These are phyloP conservation scores for Sporothrix luriei DNA, from an alignment of 2,329 filamentous ascomycete species.

Conservation along the genomic window DNA sequence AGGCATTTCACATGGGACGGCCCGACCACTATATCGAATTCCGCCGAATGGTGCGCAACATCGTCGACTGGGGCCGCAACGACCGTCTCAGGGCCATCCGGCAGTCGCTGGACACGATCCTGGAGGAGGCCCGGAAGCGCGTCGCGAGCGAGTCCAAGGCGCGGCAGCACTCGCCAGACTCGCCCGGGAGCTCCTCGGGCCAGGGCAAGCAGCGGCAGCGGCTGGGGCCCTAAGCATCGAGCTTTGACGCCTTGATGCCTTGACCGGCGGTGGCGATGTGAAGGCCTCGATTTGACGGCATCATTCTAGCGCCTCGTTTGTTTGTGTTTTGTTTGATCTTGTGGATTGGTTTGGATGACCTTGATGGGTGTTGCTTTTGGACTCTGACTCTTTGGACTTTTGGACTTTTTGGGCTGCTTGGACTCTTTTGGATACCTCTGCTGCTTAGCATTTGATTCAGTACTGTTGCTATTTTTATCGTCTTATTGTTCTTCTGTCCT, in stretches of 20 bases:
- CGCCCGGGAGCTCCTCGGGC: background rate
- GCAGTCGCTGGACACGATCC: background rate
- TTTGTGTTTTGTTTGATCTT: too few relatives aligned
- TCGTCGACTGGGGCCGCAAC: slow-evolving; percentile 24
- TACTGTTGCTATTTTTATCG: too few relatives aligned
- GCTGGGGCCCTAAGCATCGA: background rate
- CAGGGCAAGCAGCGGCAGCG: background rate
- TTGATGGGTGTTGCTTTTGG: too few relatives aligned
- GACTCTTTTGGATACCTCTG: too few relatives aligned
- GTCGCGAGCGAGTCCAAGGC: background rate
- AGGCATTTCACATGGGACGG: too few relatives aligned
- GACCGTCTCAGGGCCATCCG: slow-evolving; percentile 17
- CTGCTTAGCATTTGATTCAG: too few relatives aligned
- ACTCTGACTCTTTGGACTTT: too few relatives aligned
- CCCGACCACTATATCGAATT: background rate
- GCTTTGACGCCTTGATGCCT: background rate
- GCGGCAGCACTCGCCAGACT: background rate
- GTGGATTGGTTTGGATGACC: too few relatives aligned
- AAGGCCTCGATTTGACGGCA: background rate
- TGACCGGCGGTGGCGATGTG: too few relatives aligned
- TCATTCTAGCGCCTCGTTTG: background rate
- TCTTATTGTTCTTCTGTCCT: too few relatives aligned
- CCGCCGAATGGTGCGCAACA: slow-evolving; percentile 18
- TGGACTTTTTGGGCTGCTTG: too few relatives aligned
- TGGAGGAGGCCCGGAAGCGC: background rate